These are phyloP conservation scores for Pythium inflatum DNA, from an alignment of 352 stramenopile genomes.

Conservation along the genomic window DNA sequence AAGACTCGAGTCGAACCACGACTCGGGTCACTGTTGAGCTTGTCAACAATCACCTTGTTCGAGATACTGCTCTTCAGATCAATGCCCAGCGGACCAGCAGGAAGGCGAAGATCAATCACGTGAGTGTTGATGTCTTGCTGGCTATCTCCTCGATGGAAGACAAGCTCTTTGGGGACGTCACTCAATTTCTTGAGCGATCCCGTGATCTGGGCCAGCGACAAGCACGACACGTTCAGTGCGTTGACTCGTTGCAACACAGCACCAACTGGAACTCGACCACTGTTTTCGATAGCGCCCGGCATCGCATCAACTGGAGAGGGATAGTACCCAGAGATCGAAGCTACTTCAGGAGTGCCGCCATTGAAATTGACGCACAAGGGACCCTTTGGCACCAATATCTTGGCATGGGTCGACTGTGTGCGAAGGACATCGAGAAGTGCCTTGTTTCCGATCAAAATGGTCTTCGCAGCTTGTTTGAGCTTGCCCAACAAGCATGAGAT, in stretches of 20 bases:
- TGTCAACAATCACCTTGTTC: conserved; percentile 52
- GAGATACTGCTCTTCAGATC: conserved; percentile 50
- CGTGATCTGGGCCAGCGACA: conserved; percentile 43
- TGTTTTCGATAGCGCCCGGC: conserved; percentile 40
- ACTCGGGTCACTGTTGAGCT: conserved; percentile 41
- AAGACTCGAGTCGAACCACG: conserved; percentile 43
- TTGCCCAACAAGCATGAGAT: conserved; percentile 53
- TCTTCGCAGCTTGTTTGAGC: conserved; percentile 41
- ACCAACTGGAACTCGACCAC: conserved; percentile 40
- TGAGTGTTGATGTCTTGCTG: conserved; percentile 32
- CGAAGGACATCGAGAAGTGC: conserved; percentile 37
- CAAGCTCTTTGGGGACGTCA: conserved; percentile 44
- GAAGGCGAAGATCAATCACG: conserved; percentile 43
- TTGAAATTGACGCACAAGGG: conserved; percentile 59
- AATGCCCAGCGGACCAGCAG: conserved; percentile 53
- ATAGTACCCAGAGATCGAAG: conserved; percentile 52
- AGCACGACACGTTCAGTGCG: conserved; percentile 56
- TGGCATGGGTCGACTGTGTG: conserved; percentile 8
- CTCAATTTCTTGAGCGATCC: conserved; percentile 54
- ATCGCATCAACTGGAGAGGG: conserved; percentile 32
- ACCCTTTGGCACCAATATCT: conserved; percentile 41
- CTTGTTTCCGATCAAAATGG: conserved; percentile 52
- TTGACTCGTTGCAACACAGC: conserved; percentile 54
- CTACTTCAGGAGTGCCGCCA: conserved; percentile 28
- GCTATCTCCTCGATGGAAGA: conserved; percentile 30